A percentile compares a stretch with the other conserved stretches of the same genome.
Conservation (phyloP, 2,329 filamentous ascomycete genomes). For the Periglandula ipomoeae region DNA sequence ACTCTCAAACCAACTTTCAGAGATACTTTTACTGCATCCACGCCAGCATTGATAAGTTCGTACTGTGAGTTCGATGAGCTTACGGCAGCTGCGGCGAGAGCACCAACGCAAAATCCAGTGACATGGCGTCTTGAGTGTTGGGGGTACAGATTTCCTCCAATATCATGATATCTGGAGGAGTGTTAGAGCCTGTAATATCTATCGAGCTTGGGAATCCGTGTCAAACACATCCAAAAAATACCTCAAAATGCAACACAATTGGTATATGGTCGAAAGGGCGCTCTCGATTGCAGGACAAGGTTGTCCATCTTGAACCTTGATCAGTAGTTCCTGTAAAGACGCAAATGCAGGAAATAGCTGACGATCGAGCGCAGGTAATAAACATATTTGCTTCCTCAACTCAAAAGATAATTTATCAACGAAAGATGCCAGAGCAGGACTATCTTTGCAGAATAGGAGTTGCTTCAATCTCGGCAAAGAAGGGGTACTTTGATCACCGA, state of each 20-base stretch:
- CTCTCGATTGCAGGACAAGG: background rate
- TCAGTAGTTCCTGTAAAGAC: background rate
- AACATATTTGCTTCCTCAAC: background rate
- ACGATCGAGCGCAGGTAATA: background rate
- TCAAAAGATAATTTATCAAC: background rate
- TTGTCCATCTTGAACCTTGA: background rate
- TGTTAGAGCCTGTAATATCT: background rate
- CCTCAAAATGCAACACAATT: background rate
- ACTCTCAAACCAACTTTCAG: background rate
- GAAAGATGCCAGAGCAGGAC: background rate
- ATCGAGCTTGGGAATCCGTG: background rate
- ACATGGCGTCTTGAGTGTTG: background rate
- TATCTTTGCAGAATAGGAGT: background rate
- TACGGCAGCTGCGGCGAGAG: background rate
- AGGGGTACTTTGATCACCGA: background rate
- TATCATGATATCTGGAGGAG: background rate
- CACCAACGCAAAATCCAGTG: background rate
- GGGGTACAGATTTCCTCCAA: background rate
- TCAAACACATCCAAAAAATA: too few relatives aligned
- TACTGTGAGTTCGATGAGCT: background rate
- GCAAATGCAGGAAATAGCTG: background rate
- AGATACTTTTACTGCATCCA: background rate
- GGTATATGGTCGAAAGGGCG: background rate
- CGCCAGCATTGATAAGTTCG: background rate
- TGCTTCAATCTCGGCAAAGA: background rate